Evolutionary conservation across 371 early-diverging fungal genomes (phyloP).

Genomic region (Syncephalis plumigaleata): DNA sequence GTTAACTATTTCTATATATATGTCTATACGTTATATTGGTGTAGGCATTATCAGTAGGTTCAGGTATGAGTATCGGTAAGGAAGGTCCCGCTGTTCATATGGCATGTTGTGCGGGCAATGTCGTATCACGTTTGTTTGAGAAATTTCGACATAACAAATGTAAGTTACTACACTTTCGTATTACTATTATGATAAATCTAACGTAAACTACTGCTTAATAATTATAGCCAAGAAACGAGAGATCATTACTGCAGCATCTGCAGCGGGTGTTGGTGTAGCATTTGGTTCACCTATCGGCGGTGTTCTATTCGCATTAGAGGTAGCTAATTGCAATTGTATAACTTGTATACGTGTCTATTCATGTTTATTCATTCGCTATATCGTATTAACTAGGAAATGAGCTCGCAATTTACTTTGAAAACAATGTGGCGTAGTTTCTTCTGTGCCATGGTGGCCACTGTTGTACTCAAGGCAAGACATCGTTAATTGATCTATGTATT

Average conservation of each 20-base stretch:
- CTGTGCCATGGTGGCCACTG: slow-evolving; percentile 82
- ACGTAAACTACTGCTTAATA: too few species aligned
- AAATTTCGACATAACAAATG: slow-evolving; percentile 65
- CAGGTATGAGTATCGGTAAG: slow-evolving; percentile 81
- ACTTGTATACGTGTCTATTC: neutral
- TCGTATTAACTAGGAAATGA: slow-evolving; percentile 43
- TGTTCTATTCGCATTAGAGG: slow-evolving; percentile 86
- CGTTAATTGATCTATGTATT: too few species aligned
- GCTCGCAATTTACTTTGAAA: slow-evolving; percentile 83
- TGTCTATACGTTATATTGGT: neutral
- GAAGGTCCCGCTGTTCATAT: slow-evolving; percentile 95
- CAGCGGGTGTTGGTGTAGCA: slow-evolving; percentile 88
- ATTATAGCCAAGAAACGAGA: slow-evolving; percentile 65
- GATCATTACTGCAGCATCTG: slow-evolving; percentile 80
- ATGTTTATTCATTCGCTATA: neutral
- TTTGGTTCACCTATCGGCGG: slow-evolving; percentile 97
- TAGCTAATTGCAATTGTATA: too few species aligned
- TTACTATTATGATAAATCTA: slow-evolving; percentile 4
- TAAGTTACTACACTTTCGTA: slow-evolving; percentile 17
- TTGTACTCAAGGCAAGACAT: slow-evolving; percentile 52
- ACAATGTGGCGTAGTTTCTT: slow-evolving; percentile 91
- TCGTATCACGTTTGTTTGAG: slow-evolving; percentile 62
- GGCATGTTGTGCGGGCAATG: slow-evolving; percentile 80
- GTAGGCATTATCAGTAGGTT: slow-evolving; percentile 66
- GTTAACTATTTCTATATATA: too few species aligned